Conservation (phyloP, 495 filamentous ascomycete species). For the Tuber indicum region DNA sequence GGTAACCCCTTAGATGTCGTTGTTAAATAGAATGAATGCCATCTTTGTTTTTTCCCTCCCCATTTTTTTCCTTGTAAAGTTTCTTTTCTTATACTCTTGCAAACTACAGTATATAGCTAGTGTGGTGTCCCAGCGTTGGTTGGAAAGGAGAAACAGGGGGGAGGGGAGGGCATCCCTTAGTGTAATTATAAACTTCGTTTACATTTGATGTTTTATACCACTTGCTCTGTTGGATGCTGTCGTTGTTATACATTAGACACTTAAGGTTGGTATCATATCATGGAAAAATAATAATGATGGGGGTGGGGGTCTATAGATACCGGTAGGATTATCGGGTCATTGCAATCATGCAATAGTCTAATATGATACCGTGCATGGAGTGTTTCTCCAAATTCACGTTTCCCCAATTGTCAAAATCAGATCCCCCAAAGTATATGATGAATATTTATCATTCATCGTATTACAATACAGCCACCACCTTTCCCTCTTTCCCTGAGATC, state of each 20-base stretch:
- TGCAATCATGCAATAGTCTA: no score
- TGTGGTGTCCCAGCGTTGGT: background rate
- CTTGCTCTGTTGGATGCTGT: background rate
- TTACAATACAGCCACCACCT: background rate
- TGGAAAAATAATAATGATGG: background rate
- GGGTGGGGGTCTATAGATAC: background rate
- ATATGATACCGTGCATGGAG: background rate
- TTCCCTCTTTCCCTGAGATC: background rate
- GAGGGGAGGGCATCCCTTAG: background rate
- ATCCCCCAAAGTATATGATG: background rate
- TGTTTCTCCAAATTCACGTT: background rate
- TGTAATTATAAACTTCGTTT: conserved; percentile 19
- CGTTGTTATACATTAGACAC: background rate
- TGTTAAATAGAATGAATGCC: background rate
- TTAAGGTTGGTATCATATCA: background rate
- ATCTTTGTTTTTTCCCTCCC: background rate
- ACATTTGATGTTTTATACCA: background rate
- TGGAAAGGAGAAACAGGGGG: background rate
- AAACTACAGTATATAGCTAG: background rate
- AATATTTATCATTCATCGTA: background rate
- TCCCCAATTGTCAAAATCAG: background rate
- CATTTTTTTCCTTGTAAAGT: background rate
- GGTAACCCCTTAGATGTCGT: conserved; percentile 9
- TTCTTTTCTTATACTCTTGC: background rate
- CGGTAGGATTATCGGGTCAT: background rate